These are phyloP conservation scores for Boletus sp. DNA, from an alignment of 768 basidiomycete genomes.

Conservation along the genomic window DNA sequence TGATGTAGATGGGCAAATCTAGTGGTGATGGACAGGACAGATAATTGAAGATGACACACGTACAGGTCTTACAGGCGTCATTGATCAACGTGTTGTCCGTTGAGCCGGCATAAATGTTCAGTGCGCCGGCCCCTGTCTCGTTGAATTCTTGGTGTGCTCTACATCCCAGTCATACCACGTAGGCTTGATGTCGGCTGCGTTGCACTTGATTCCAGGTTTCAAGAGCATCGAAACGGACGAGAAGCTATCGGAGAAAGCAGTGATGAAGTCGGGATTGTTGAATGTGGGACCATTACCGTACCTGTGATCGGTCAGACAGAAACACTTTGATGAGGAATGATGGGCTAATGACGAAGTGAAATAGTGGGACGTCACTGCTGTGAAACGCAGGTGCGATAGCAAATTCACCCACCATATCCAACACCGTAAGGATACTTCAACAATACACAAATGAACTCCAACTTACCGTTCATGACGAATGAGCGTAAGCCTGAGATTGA, in stretches of 20 bases:
- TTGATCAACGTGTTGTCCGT: neutral
- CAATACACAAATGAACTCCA: too few species aligned
- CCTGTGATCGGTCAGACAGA: neutral
- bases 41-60: neutral
- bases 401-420: neutral
- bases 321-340: neutral
- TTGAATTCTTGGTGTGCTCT: neutral
- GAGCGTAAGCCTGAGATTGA: neutral
- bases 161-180: too few species aligned
- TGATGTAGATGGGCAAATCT: too few species aligned
- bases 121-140: neutral
- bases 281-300: neutral
- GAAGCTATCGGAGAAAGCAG: neutral
- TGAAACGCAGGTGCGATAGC: neutral
- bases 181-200: neutral
- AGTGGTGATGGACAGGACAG: neutral
- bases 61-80: neutral
- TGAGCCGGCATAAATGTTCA: neutral
- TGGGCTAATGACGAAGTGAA: neutral
- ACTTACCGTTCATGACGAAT: too few species aligned
- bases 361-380: neutral
- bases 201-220: neutral
- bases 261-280: neutral
- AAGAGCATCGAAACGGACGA: too few species aligned
- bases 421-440: too few species aligned